Percentiles rank a stretch among this genome's conserved stretches.
Conservation (phyloP, 495 filamentous ascomycete species). For the Trichoderma virens region DNA sequence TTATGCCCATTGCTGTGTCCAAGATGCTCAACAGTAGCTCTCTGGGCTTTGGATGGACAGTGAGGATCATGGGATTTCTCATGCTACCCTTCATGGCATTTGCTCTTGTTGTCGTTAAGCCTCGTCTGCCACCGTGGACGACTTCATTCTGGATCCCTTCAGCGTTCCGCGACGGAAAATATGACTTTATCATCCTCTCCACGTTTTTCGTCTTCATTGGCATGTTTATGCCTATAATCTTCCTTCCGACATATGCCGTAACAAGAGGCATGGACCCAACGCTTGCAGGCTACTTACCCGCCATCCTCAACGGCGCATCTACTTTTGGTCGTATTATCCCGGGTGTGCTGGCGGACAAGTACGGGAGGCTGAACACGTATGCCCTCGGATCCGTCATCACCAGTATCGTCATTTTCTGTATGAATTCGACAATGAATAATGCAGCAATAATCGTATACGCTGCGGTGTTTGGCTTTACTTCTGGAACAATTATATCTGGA, state of each 20-base stretch:
- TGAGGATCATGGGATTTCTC: slow-evolving; percentile 52
- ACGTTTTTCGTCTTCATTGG: slow-evolving; percentile 43
- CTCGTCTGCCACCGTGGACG: slow-evolving; percentile 38
- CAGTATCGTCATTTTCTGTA: slow-evolving; percentile 37
- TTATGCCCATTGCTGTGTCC: slow-evolving; percentile 39
- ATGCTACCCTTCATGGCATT: slow-evolving; percentile 40
- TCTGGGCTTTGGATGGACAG: slow-evolving; percentile 53
- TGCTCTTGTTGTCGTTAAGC: slow-evolving; percentile 31
- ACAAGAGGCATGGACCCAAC: slow-evolving; percentile 35
- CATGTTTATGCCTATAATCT: slow-evolving; percentile 51
- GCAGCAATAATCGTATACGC: slow-evolving; percentile 34
- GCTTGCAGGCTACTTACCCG: slow-evolving; percentile 39
- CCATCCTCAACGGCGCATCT: slow-evolving; percentile 47
- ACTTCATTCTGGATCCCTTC: slow-evolving; percentile 31
- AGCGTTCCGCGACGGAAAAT: slow-evolving; percentile 33
- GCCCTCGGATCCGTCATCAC: slow-evolving; percentile 22
- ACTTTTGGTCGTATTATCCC: slow-evolving; percentile 51
- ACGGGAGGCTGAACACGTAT: slow-evolving; percentile 45
- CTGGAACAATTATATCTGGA: slow-evolving; percentile 41
- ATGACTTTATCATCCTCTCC: slow-evolving; percentile 29
- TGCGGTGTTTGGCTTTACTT: slow-evolving; percentile 29
- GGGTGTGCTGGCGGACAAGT: slow-evolving; percentile 45
- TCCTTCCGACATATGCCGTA: slow-evolving; percentile 46
- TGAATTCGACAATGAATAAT: slow-evolving; percentile 27
- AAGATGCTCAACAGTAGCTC: slow-evolving; percentile 29